Conservation (phyloP, 176 grass and related monocot genomes). For the Areca catechu region DNA sequence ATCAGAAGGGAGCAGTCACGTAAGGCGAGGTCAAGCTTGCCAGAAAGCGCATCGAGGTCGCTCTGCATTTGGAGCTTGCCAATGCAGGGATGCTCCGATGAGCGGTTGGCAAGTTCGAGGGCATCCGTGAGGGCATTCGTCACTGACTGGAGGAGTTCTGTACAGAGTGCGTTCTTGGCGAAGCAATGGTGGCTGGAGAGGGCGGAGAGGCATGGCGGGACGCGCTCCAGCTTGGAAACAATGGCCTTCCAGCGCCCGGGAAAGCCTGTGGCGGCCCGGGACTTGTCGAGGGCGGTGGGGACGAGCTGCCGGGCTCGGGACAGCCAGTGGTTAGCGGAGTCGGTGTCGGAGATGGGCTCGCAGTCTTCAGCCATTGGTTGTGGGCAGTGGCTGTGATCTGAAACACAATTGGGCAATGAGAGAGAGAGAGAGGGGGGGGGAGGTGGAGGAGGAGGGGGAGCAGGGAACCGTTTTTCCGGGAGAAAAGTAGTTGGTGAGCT, state of each 20-base stretch:
- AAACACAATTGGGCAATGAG: slow-evolving; percentile 1
- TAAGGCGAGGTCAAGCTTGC: slow-evolving; percentile 84
- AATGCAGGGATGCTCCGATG: background rate
- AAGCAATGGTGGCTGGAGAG: slow-evolving; percentile 20
- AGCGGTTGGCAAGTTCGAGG: slow-evolving; percentile 7
- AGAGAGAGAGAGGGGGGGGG: slow-evolving; percentile 9
- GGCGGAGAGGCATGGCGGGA: slow-evolving; percentile 5
- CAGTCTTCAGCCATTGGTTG: slow-evolving; percentile 13
- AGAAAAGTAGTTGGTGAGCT: background rate
- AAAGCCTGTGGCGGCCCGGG: slow-evolving; percentile 8
- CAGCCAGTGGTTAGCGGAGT: slow-evolving; percentile 43
- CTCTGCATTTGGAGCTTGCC: slow-evolving; percentile 41
- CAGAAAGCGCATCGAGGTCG: slow-evolving; percentile 69
- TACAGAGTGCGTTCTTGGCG: slow-evolving; percentile 12
- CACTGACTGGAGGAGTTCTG: slow-evolving; percentile 16
- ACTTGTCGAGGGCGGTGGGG: slow-evolving; percentile 33
- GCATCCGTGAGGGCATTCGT: slow-evolving; percentile 6
- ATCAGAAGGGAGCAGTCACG: slow-evolving; percentile 80
- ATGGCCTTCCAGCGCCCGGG: slow-evolving; percentile 16
- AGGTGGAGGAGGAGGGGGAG: background rate
- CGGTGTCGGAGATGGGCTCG: background rate
- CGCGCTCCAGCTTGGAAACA: slow-evolving; percentile 4
- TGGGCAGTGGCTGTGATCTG: slow-evolving; percentile 12
- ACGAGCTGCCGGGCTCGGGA: slow-evolving; percentile 35
- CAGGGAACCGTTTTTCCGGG: background rate